Evolutionary conservation across 1,139 yeast species (phyloP), one percentile per base, ranked within the genome.

Genomic region (Nadsonia commutata): DNA sequence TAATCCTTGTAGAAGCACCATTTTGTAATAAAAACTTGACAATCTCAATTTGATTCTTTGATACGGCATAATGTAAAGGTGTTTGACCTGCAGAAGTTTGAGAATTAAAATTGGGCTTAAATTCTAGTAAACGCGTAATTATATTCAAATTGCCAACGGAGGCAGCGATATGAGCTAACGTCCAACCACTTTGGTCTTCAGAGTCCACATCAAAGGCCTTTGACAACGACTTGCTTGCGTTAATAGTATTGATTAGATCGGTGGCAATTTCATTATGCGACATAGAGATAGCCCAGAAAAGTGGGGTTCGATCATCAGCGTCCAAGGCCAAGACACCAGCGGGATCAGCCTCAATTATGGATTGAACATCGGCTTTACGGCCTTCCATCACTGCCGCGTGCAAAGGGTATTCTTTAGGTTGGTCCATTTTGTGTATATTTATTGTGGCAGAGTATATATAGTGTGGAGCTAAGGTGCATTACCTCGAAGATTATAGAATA

Each of bases 271-370:
- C 77, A 9, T 61, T 53, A 48, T 78, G 70, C 45, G 77, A 74
- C 52, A 70, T 68, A 1, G 94, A 76, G 33, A 80, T 75, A 0
- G 96, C 95, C 96, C 96, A 88, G 57, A 84, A 94, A 42, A 88
- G 64, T 3, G 95, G 82, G 2, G 83, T 78, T 49, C 97, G 70
- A 2, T 78, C 81, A 56, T 86, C 96, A 5, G 68, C 72, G 56
- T 88, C 96, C 49, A 62, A 65, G 17, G 54, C 43, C 3, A 69
- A 51, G 2, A 72, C 71, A 11, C 65, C 52, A 21, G 65, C 61
- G 6, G 85, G 80, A 41, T 70, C 60, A 36, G 68, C 67, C 3
- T 64, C 57, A 7, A 80, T 56, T 6, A 79, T 55, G 3, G 67
- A 66, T 46, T 67, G 67, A 22, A 74, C 80, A 1, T 70, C 60